Conservation (phyloP, 2,329 filamentous ascomycete species). For the Verticillium isaacii region DNA sequence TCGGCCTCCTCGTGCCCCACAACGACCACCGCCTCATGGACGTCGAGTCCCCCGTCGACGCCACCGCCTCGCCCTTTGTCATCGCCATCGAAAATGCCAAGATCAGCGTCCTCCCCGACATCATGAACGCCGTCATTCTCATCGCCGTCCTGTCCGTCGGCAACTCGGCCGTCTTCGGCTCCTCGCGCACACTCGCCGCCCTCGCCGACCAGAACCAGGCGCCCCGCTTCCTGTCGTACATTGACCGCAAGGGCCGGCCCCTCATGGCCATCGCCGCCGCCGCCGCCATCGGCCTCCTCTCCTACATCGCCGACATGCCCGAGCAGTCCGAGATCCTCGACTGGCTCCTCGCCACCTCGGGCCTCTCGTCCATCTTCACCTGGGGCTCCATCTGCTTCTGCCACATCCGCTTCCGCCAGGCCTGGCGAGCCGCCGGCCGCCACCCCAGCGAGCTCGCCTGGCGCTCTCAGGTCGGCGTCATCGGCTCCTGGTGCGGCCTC, state of each 20-base stretch:
- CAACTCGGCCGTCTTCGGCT: conserved; percentile 88
- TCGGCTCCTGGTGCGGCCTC: conserved; percentile 78
- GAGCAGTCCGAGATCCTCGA: conserved; percentile 59
- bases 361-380: conserved; percentile 68
- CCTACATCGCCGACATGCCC: conserved; percentile 65
- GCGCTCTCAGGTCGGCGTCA: conserved; percentile 69
- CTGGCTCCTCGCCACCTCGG: conserved; percentile 73
- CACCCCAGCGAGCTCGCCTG: conserved; percentile 76
- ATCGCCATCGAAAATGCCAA: conserved; percentile 85
- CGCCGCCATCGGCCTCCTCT: conserved; percentile 64
- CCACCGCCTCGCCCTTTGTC: conserved; percentile 83
- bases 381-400: conserved; percentile 84
- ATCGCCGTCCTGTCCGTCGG: conserved; percentile 86
- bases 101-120: conserved; percentile 73
- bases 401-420: conserved; percentile 84
- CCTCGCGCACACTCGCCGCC: conserved; percentile 82
- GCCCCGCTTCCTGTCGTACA: conserved; percentile 70
- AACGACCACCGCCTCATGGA: conserved; percentile 59
- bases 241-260: conserved; percentile 77
- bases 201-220: conserved; percentile 85
- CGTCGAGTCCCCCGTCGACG: conserved; percentile 41
- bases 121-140: conserved; percentile 95
- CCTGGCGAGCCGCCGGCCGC: conserved; percentile 68
- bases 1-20: conserved; percentile 79
- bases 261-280: conserved; percentile 68